Conservation (phyloP, 495 filamentous ascomycete species). For the Pseudevernia furfuracea region DNA sequence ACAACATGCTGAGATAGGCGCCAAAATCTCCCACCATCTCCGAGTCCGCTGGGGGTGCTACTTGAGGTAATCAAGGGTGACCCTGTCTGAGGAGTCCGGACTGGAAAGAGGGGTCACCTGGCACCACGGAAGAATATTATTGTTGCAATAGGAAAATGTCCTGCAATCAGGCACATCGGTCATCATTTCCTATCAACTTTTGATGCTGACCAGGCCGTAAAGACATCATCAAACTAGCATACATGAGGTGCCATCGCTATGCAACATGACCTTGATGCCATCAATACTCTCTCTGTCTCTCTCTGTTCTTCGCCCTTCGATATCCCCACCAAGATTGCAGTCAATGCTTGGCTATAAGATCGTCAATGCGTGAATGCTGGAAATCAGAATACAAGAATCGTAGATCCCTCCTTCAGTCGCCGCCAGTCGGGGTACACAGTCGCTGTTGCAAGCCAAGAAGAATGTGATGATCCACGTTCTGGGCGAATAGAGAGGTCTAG, state of each 20-base stretch:
- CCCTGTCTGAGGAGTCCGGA: not conserved
- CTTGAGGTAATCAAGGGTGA: not conserved
- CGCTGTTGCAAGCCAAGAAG: slow-evolving; percentile 16
- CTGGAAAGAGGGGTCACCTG: not conserved
- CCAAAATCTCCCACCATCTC: not conserved
- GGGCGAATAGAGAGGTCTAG: not conserved
- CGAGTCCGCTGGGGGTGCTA: not conserved
- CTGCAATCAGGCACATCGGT: not conserved
- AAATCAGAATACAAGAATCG: slow-evolving; percentile 16
- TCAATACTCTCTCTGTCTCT: slow-evolving; percentile 5
- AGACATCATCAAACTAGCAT: slow-evolving; percentile 13
- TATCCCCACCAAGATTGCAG: slow-evolving; percentile 19
- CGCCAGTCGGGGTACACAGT: slow-evolving; percentile 12
- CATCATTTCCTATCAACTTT: slow-evolving; percentile 14
- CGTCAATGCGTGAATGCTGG: slow-evolving; percentile 8
- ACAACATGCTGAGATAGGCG: not conserved
- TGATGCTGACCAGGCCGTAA: slow-evolving; percentile 15
- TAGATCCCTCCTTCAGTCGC: slow-evolving; percentile 15
- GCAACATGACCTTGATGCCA: slow-evolving; percentile 10
- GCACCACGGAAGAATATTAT: not conserved
- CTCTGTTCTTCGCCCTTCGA: slow-evolving; percentile 12
- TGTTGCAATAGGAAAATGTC: not conserved
- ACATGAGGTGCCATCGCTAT: slow-evolving; percentile 19
- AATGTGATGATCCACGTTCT: slow-evolving; percentile 6
- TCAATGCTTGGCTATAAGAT: slow-evolving; percentile 21